phyloP scores from a whole-genome alignment of 441 rosid genomes.

The Melastoma candidum region DNA sequence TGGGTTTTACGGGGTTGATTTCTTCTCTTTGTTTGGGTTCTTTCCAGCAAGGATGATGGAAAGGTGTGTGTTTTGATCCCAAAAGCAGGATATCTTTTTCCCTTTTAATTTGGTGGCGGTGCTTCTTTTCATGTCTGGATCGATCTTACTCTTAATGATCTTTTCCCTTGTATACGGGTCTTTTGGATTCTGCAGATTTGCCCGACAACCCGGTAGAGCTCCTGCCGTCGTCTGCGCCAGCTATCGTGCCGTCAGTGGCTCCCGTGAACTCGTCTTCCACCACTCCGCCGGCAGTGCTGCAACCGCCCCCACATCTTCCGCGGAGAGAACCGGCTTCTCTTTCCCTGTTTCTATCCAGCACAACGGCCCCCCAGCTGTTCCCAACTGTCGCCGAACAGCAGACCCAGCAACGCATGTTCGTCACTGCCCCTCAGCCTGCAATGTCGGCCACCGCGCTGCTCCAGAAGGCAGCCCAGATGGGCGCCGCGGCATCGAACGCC shows the following conservation, averaged over 20 bases:
- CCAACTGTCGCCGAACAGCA: conserved; percentile 17
- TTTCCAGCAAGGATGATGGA: conserved; percentile 13
- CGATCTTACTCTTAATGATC: too few relatives aligned
- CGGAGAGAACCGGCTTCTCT: conserved; percentile 39
- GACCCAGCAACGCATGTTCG: conserved; percentile 19
- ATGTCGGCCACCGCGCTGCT: conserved; percentile 95
- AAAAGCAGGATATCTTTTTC: conserved; percentile 3
- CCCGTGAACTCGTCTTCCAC: conserved; percentile 12
- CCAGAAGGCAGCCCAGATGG: conserved; percentile 88
- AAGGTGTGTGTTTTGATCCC: conserved; percentile 1
- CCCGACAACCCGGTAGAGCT: conserved; percentile 32
- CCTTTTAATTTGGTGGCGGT: too few relatives aligned
- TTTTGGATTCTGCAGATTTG: conserved; percentile 25
- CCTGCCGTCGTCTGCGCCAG: conserved; percentile 22
- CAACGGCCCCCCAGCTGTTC: conserved; percentile 25
- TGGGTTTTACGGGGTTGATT: neutral
- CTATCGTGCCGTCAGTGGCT: conserved; percentile 2
- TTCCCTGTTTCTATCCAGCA: conserved; percentile 45
- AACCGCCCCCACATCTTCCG: conserved; percentile 15
- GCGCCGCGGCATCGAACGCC: conserved; percentile 52
- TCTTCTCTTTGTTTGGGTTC: neutral
- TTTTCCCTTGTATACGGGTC: too few relatives aligned
- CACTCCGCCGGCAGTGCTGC: conserved; percentile 15
- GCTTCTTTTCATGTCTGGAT: too few relatives aligned
- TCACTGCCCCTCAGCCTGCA: conserved; percentile 27